Evolutionary conservation across 1,284 basidiomycete genomes (phyloP), one percentile per base, ranked within the genome.

Genomic region (Bondarzewia mesenterica): DNA sequence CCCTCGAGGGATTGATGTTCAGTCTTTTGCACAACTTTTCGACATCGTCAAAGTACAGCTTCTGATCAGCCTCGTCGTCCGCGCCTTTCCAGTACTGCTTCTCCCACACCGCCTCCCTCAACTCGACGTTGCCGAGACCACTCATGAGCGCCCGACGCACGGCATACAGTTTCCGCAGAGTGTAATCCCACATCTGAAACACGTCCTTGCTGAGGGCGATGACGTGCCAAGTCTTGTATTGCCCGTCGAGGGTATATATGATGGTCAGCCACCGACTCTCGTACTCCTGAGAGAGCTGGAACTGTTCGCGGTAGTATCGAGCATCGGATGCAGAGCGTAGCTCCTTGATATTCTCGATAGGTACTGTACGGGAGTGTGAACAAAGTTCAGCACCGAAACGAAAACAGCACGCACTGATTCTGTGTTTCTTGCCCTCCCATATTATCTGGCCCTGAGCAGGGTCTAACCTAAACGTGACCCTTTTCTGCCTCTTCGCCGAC

Each of bases 221-320:
- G 50, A 97, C 75, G 60, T 98, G 93, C 12, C 96, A 76, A 0
- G 90, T 88, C 71, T 97, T 98, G 80, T 94, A 97, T 42, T 79
- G 77, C 27, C 81, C 81, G 22, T 82, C 82, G 49, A 84, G 72
- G 42, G 85, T 77, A 60, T 91, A 90, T 48, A 89, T 72, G 69
- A 90, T 76, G 6, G 86, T 87, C 50, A 91, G 71, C 86, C 87
- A 92, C 26, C 81, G 73, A 43, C 76, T 70, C 59, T 87, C 78
- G 57, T 76, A 75, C 43, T 79, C 71, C 47, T 68, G 63, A 0
- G 82, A 68, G 40, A 85, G 72, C 57, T 85, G 81, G 59, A 89
- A 85, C 54, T 88, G 84, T 42, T 84, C 76, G 52, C 89, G 82
- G 60, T 91, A 89, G 57, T 88, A 86, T 29, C 85, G 72, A 23